phyloP scores from a whole-genome alignment of 768 basidiomycete genomes.

The Termitomyces sp. region DNA sequence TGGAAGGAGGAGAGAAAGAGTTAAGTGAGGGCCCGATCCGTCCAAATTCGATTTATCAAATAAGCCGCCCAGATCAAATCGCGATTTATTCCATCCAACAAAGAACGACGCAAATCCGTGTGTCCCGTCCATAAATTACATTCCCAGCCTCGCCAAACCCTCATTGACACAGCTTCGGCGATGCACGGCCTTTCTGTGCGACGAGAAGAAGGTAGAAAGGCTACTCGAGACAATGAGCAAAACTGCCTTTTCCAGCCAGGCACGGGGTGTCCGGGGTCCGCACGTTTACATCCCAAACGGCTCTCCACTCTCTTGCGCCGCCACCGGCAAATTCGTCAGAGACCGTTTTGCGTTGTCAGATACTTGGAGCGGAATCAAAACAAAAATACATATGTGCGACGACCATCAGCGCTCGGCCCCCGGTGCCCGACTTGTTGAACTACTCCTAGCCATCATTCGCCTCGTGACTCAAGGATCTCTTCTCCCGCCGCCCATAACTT shows the following conservation, averaged over 20 bases:
- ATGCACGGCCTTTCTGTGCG: slow-evolving; percentile 1
- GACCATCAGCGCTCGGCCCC: slow-evolving; percentile 7
- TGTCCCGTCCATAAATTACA: slow-evolving; percentile 4
- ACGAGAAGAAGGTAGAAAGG: slow-evolving; percentile 12
- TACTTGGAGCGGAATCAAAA: neutral
- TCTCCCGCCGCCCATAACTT: slow-evolving; percentile 10
- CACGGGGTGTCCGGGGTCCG: slow-evolving; percentile 14
- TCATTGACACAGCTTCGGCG: slow-evolving; percentile 8
- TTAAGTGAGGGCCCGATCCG: slow-evolving; percentile 17
- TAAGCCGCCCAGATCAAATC: slow-evolving; percentile 15
- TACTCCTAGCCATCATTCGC: neutral
- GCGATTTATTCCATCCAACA: slow-evolving; percentile 8
- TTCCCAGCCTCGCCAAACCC: slow-evolving; percentile 5
- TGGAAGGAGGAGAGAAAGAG: slow-evolving; percentile 19
- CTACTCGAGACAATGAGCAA: slow-evolving; percentile 9
- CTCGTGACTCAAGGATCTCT: slow-evolving; percentile 7
- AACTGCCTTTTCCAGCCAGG: slow-evolving; percentile 8
- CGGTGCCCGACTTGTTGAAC: neutral
- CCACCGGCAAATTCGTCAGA: slow-evolving; percentile 16
- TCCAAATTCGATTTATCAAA: slow-evolving; percentile 20
- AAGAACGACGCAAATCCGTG: slow-evolving; percentile 12
- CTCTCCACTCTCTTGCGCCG: slow-evolving; percentile 8
- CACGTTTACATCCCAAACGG: slow-evolving; percentile 11
- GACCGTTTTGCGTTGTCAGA: slow-evolving; percentile 1
- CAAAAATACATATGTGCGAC: neutral